A percentile compares a stretch with the other conserved stretches of the same genome.
phyloP scores from a whole-genome alignment of 2,329 filamentous ascomycete genomes.

The Hypoxylon sp. region DNA sequence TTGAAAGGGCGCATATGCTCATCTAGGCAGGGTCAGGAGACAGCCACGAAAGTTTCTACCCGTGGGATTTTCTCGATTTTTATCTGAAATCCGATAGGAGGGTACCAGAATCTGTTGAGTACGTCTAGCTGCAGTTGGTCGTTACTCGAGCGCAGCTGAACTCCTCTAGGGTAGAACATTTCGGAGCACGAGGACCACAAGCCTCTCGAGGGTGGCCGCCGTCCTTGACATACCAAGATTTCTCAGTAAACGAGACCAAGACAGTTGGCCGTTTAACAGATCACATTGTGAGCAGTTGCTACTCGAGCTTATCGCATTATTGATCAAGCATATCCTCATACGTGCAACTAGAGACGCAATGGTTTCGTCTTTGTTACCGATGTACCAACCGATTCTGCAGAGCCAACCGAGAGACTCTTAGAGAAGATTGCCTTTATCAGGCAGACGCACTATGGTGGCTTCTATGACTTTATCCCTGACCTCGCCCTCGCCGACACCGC shows the following conservation, averaged over 20 bases:
- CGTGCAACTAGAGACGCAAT: conserved; percentile 61
- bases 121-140: conserved; percentile 20
- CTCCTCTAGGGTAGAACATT: conserved; percentile 32
- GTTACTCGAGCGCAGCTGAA: background rate
- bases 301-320: background rate
- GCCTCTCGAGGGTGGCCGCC: conserved; percentile 58
- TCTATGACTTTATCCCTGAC: conserved; percentile 86
- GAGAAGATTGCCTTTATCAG: conserved; percentile 86
- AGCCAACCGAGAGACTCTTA: conserved; percentile 77
- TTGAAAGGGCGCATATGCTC: conserved; percentile 25
- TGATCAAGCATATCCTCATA: conserved; percentile 22
- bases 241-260: conserved; percentile 63
- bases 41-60: conserved; percentile 73
- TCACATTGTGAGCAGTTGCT: conserved; percentile 59
- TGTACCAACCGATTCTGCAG: conserved; percentile 70
- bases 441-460: conserved; percentile 86
- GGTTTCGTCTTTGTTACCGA: conserved; percentile 82
- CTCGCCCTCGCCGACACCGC: conserved; percentile 88
- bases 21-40: conserved; percentile 66
- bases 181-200: conserved; percentile 44
- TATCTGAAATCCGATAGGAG: conserved; percentile 51
- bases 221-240: conserved; percentile 64
- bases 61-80: conserved; percentile 66
- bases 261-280: conserved; percentile 69
- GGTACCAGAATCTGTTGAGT: conserved; percentile 47